A percentile compares a stretch with the other conserved stretches of the same genome.
Conservation (phyloP, 208 protist species). For the Acanthamoeba sp. region DNA sequence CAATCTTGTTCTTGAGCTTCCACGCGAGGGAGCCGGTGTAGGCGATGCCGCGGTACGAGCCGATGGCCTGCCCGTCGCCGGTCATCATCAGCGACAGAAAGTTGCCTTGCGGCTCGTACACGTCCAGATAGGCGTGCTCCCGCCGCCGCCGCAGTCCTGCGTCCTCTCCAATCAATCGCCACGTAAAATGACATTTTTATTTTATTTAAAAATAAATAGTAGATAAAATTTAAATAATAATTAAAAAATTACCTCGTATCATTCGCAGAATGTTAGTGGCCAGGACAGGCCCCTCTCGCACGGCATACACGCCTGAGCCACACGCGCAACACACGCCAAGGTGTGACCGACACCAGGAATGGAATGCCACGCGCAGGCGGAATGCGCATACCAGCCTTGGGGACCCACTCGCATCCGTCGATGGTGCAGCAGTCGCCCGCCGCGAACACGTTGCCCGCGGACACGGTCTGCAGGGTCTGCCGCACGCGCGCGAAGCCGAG, state of each 20-base stretch:
- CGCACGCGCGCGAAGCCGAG: background rate
- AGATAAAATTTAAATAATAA: no score
- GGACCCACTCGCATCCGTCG: constrained; percentile 23
- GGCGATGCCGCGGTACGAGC: background rate
- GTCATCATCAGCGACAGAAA: constrained; percentile 17
- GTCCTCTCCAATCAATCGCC: background rate
- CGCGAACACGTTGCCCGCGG: background rate
- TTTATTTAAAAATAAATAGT: no score
- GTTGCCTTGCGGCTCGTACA: background rate
- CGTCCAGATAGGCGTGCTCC: background rate
- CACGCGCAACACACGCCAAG: no score
- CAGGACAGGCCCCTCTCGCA: background rate
- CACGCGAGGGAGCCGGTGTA: background rate
- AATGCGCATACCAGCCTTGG: background rate
- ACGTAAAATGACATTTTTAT: no score
- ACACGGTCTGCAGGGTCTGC: no score
- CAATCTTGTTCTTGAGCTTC: constrained; percentile 33
- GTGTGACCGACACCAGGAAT: no score
- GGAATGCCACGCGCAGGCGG: no score
- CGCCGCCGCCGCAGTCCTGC: background rate
- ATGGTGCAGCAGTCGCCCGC: constrained; percentile 27
- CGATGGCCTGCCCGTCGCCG: constrained; percentile 1
- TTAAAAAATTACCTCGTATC: background rate
- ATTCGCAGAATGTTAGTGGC: background rate
- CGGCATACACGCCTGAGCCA: background rate